These are phyloP conservation scores for Candida mesenterica DNA, from an alignment of 1,139 yeast species.

Conservation along the genomic window DNA sequence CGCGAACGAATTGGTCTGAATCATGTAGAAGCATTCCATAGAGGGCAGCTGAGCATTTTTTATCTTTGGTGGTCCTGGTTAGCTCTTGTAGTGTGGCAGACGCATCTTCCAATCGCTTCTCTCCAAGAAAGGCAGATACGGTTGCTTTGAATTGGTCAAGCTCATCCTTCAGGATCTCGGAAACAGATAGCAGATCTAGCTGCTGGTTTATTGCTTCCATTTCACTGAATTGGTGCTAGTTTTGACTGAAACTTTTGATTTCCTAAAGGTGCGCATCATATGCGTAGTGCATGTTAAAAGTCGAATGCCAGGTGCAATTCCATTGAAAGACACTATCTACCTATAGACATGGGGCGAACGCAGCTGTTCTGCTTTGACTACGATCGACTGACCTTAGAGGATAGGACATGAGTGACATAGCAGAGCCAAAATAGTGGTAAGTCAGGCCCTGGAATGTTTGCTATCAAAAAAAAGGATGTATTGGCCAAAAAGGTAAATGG, in stretches of 20 bases:
- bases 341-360: no score
- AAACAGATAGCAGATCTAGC: neutral
- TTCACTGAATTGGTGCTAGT: conserved; percentile 74
- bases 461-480: no score
- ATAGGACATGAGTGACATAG: no score
- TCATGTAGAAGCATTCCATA: conserved; percentile 21
- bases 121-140: neutral
- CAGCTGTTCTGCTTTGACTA: no score
- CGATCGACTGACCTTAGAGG: no score
- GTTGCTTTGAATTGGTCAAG: conserved; percentile 1
- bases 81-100: conserved; percentile 1
- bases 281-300: no score
- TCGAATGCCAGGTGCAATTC: no score
- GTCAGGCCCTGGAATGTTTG: no score
- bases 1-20: conserved; percentile 19
- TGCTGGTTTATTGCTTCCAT: neutral
- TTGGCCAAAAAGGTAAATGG: conserved; percentile 8
- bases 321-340: no score
- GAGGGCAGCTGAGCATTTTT: conserved; percentile 8
- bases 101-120: neutral
- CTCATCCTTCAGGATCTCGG: neutral
- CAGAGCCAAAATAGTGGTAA: no score
- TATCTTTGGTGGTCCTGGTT: conserved; percentile 1
- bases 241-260: conserved; percentile 5
- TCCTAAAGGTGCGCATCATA: no score